These are phyloP conservation scores for Dothistroma septosporum DNA, from an alignment of 2,329 filamentous ascomycete genomes.

Conservation along the genomic window DNA sequence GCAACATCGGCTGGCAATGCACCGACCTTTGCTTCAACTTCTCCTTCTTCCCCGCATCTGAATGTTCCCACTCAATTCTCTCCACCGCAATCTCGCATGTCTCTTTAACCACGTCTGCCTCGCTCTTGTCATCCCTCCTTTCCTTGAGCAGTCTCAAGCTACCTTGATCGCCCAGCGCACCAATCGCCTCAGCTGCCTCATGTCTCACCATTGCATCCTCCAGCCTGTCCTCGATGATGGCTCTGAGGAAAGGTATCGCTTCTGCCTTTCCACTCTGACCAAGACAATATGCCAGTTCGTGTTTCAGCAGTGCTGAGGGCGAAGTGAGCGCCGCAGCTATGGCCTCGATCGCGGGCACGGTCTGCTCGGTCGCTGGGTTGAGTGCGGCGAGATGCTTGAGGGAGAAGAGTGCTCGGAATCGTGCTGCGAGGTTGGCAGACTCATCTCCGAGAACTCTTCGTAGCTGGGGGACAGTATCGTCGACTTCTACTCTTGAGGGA, in stretches of 20 bases:
- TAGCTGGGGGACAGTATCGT: conserved; percentile 56
- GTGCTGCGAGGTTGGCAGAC: conserved; percentile 73
- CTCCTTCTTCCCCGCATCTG: conserved; percentile 65
- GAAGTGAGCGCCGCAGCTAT: conserved; percentile 85
- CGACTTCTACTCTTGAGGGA: conserved; percentile 8
- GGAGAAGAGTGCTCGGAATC: conserved; percentile 95
- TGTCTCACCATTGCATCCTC: conserved; percentile 95
- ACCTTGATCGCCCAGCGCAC: conserved; percentile 71
- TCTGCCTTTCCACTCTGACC: conserved; percentile 80
- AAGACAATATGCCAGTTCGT: conserved; percentile 94
- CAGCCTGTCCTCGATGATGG: conserved; percentile 69
- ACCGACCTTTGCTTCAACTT: conserved; percentile 73
- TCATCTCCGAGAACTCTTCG: conserved; percentile 77
- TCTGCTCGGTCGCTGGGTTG: conserved; percentile 53
- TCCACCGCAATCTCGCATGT: conserved; percentile 97
- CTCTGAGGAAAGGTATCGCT: conserved; percentile 61
- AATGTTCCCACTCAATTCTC: conserved; percentile 89
- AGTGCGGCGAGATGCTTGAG: conserved; percentile 86
- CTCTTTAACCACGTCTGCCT: conserved; percentile 79
- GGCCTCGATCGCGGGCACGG: conserved; percentile 64
- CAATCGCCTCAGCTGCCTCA: conserved; percentile 92
- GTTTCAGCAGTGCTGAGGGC: conserved; percentile 85
- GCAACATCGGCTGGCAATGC: background rate
- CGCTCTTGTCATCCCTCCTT: conserved; percentile 69
- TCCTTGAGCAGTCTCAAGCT: conserved; percentile 70